Evolutionary conservation across 169 alveolate species (phyloP).

Genomic region (Blepharisma undulans): DNA sequence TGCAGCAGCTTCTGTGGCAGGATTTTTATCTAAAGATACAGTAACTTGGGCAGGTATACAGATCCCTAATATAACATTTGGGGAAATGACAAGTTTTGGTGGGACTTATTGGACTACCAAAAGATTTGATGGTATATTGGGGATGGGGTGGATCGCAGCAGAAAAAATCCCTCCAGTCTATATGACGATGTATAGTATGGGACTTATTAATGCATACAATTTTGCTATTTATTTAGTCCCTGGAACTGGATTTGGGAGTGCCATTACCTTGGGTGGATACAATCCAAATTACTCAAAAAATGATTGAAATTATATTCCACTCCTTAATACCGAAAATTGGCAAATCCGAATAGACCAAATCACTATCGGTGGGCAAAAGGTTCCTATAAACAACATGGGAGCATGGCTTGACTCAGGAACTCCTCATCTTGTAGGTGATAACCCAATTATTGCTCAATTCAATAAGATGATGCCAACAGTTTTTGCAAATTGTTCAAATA

Average conservation of each 20-base stretch:
- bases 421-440: not conserved
- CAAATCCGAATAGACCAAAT: not conserved
- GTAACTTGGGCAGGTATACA: conserved; percentile 51
- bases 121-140: conserved; percentile 52
- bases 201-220: not conserved
- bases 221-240: not conserved
- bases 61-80: conserved; percentile 45
- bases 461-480: not conserved
- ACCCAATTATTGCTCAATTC: not conserved
- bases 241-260: not conserved
- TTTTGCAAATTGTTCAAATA: not conserved
- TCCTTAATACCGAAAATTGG: not conserved
- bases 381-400: not conserved
- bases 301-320: not conserved
- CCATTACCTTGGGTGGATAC: not conserved
- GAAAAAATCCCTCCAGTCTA: not conserved
- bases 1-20: conserved; percentile 76
- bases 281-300: not conserved
- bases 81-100: conserved; percentile 52
- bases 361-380: not conserved
- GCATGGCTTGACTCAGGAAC: conserved; percentile 10
- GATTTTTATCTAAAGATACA: conserved; percentile 65
- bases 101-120: conserved; percentile 40
- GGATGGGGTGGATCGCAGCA: conserved; percentile 51
- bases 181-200: not conserved